A percentile compares a stretch with the other conserved stretches of the same genome.
These are phyloP conservation scores for Blastobotrys capitulatus DNA, from an alignment of 1,139 yeast species.

Conservation along the genomic window DNA sequence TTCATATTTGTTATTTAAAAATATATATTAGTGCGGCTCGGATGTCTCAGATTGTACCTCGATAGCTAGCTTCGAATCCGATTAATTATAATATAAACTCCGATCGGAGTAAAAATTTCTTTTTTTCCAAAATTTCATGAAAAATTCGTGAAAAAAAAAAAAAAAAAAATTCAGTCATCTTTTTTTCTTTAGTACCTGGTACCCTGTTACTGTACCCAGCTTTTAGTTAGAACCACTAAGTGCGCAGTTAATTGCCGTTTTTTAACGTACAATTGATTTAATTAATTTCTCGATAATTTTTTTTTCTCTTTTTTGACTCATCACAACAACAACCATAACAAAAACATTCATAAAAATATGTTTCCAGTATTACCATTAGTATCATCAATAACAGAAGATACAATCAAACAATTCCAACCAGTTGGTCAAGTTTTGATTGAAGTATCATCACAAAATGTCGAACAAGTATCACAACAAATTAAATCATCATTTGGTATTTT, in stretches of 20 bases:
- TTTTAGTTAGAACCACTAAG: too few species aligned
- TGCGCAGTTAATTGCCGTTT: too few species aligned
- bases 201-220: too few species aligned
- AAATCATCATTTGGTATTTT: constrained; percentile 10
- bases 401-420: constrained; percentile 9
- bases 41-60: too few species aligned
- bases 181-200: too few species aligned
- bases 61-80: too few species aligned
- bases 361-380: constrained; percentile 15
- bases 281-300: neutral
- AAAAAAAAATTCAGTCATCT: too few species aligned
- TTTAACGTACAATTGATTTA: too few species aligned
- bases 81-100: too few species aligned
- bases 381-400: constrained; percentile 1
- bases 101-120: too few species aligned
- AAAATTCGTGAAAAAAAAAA: too few species aligned
- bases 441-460: constrained; percentile 5
- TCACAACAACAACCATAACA: neutral
- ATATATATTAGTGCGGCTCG: neutral
- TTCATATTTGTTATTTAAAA: neutral
- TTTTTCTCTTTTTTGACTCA: neutral
- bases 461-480: constrained; percentile 1
- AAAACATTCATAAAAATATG: neutral
- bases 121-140: too few species aligned
- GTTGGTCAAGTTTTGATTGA: constrained; percentile 13